phyloP scores from a whole-genome alignment of 2,329 filamentous ascomycete species.

The Clonostachys solani region DNA sequence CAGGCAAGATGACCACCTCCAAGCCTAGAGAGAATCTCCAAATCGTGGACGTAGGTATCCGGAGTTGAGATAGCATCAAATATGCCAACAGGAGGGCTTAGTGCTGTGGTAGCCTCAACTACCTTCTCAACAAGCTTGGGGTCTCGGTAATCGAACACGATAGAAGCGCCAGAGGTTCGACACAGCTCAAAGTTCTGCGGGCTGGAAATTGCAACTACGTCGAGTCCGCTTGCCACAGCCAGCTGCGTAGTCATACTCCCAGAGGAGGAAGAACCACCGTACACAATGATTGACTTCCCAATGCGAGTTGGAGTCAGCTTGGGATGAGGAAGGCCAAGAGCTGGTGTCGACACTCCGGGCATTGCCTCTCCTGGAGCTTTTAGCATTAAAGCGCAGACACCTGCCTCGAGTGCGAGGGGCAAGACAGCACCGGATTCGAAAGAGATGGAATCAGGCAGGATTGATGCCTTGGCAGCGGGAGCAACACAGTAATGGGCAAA shows the following conservation, averaged over 20 bases:
- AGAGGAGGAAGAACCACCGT: constrained; percentile 42
- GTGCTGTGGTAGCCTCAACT: constrained; percentile 7
- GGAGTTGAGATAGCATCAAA: constrained; percentile 14
- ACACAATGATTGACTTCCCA: constrained; percentile 19
- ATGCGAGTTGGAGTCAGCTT: constrained; percentile 2
- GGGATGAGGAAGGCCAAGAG: constrained; percentile 13
- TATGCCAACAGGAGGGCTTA: constrained; percentile 13
- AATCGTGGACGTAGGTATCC: constrained; percentile 12
- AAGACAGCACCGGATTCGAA: constrained; percentile 10
- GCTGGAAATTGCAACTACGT: constrained; percentile 33
- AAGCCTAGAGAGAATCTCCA: constrained; percentile 13
- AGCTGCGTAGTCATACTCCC: constrained; percentile 40
- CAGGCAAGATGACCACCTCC: constrained; percentile 26
- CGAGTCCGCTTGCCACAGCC: constrained; percentile 30
- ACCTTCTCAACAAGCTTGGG: constrained; percentile 19
- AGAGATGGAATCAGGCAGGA: constrained; percentile 15
- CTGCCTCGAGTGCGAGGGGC: constrained; percentile 16
- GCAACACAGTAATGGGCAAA: constrained; percentile 15
- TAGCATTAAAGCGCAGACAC: constrained; percentile 16
- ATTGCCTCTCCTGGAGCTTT: constrained; percentile 12
- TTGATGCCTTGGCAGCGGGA: constrained; percentile 12
- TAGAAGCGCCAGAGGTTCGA: constrained; percentile 30
- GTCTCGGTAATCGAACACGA: constrained; percentile 32
- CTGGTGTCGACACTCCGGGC: constrained; percentile 18
- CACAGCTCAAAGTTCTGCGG: constrained; percentile 31